phyloP scores from a whole-genome alignment of 306 rosid genomes.

The Cajanus cajan region DNA sequence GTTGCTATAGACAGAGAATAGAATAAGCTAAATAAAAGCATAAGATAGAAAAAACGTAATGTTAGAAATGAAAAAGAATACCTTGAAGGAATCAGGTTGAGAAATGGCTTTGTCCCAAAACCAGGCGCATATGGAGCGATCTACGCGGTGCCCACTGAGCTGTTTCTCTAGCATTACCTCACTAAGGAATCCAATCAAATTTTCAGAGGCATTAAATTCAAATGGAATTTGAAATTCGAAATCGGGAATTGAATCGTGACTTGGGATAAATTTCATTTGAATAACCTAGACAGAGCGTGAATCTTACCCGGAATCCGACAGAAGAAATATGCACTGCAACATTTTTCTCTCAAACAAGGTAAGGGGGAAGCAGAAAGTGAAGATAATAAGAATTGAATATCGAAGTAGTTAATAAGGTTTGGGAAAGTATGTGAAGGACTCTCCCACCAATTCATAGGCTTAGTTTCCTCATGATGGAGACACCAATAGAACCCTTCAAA shows the following conservation, averaged over 20 bases:
- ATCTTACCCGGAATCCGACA: conserved; percentile 91
- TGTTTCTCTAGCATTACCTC: conserved; percentile 98
- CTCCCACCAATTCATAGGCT: not conserved
- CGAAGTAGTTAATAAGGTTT: not conserved
- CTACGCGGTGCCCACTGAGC: conserved; percentile 93
- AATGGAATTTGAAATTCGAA: not conserved
- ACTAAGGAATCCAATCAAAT: conserved; percentile 47
- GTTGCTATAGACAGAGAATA: conserved; percentile 50
- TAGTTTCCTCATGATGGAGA: conserved; percentile 4
- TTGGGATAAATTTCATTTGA: not conserved
- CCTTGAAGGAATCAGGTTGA: conserved; percentile 84
- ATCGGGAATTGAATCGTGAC: not conserved
- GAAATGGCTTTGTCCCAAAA: conserved; percentile 86
- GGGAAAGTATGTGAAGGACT: not conserved
- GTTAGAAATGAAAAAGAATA: conserved; percentile 15
- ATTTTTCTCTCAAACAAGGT: conserved; percentile 29
- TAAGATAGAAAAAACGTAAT: not conserved
- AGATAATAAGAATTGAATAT: not conserved
- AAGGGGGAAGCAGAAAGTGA: not conserved
- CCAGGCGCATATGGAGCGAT: conserved; percentile 91
- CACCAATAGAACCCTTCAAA: too few relatives aligned
- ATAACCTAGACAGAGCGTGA: not conserved
- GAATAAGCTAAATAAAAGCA: not conserved
- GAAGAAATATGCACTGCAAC: conserved; percentile 97
- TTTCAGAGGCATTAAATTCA: not conserved